These are phyloP conservation scores for Cymbopogon flexuosus DNA, from an alignment of 202 grass and related monocot species.

Conservation along the genomic window DNA sequence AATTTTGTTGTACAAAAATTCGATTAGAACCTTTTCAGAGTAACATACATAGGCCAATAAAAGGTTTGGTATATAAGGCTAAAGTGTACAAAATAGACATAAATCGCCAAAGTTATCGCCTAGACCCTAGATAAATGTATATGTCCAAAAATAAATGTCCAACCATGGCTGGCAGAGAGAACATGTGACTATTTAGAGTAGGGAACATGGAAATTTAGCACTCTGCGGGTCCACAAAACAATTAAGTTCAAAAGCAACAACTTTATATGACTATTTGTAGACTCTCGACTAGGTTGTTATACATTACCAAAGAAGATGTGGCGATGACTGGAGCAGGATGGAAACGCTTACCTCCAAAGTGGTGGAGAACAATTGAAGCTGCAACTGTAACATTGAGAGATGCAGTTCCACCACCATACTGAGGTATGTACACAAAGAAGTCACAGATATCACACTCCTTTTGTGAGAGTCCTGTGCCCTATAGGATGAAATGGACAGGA, in stretches of 20 bases:
- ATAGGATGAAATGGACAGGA: background rate
- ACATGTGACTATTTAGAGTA: background rate
- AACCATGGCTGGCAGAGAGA: background rate
- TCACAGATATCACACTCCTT: conserved; percentile 80
- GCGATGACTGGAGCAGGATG: background rate
- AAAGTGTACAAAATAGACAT: background rate
- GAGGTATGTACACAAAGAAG: conserved; percentile 90
- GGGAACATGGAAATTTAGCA: background rate
- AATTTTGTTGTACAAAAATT: background rate
- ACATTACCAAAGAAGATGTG: background rate
- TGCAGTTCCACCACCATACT: conserved; percentile 81
- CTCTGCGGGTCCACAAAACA: background rate
- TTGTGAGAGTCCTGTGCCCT: conserved; percentile 76
- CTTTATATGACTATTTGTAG: background rate
- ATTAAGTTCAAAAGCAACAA: background rate
- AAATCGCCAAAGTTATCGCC: background rate
- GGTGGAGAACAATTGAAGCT: conserved; percentile 90
- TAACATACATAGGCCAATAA: no score
- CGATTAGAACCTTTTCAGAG: background rate
- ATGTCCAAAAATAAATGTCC: background rate
- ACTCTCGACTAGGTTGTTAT: background rate
- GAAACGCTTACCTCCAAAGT: conserved; percentile 55
- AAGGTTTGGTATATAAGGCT: background rate
- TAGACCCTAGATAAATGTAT: background rate
- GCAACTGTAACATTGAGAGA: conserved; percentile 94